Percentiles rank a stretch among this genome's conserved stretches.
phyloP scores from a whole-genome alignment of 2,329 filamentous ascomycete species.

The Stylonectria norvegica region DNA sequence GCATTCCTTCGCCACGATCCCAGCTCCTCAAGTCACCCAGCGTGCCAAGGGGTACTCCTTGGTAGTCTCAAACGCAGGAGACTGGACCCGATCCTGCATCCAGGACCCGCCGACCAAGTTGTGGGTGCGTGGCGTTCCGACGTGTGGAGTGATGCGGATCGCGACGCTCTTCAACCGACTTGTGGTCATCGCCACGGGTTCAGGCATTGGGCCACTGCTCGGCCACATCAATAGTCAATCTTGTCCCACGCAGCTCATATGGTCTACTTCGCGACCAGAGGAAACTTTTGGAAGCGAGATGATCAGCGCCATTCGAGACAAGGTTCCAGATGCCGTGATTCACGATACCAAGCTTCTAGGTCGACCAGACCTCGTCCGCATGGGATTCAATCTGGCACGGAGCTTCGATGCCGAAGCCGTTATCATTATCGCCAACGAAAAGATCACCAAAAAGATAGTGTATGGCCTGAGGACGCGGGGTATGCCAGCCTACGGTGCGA shows the following conservation, averaged over 20 bases:
- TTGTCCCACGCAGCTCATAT: conserved; percentile 59
- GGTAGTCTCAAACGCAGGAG: conserved; percentile 68
- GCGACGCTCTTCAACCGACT: conserved; percentile 63
- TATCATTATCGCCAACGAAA: conserved; percentile 69
- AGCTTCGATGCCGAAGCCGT: conserved; percentile 64
- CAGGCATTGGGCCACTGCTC: conserved; percentile 68
- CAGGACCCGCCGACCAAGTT: conserved; percentile 56
- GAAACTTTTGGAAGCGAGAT: conserved; percentile 60
- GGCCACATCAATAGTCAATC: conserved; percentile 53
- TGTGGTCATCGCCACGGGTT: conserved; percentile 68
- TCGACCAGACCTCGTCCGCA: conserved; percentile 53
- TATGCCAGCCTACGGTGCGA: conserved; percentile 66
- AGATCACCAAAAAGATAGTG: conserved; percentile 64
- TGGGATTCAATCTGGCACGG: conserved; percentile 52
- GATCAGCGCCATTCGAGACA: conserved; percentile 50
- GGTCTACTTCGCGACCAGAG: conserved; percentile 61
- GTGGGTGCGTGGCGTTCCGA: conserved; percentile 66
- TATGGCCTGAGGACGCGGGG: conserved; percentile 65
- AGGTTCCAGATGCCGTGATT: conserved; percentile 62
- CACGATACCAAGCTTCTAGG: conserved; percentile 62
- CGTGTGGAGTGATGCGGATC: conserved; percentile 64
- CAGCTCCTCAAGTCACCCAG: conserved; percentile 43
- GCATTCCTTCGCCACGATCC: conserved; percentile 74
- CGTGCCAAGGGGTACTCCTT: conserved; percentile 56
- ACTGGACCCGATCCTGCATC: conserved; percentile 69